phyloP scores from a whole-genome alignment of 108 stramenopile species.

The Pseudonitzschia pungens region DNA sequence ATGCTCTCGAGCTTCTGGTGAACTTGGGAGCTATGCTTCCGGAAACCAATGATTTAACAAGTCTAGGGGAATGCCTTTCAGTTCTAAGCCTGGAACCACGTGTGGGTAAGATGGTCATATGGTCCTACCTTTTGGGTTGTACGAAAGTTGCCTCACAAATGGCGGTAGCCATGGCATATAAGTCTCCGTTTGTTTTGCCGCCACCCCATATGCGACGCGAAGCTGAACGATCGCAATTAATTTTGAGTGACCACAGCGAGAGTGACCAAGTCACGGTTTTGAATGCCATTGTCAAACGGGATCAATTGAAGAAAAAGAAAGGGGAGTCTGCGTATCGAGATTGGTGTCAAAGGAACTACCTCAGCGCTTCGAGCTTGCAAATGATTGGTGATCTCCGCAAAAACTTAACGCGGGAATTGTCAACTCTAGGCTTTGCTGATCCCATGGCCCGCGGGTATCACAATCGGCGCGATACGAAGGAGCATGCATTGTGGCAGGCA shows the following conservation, averaged over 20 bases:
- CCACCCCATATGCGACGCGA: slow-evolving; percentile 47
- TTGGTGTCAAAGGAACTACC: slow-evolving; percentile 63
- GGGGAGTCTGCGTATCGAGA: slow-evolving; percentile 28
- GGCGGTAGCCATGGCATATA: slow-evolving; percentile 68
- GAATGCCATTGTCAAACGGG: slow-evolving; percentile 52
- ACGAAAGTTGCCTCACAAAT: slow-evolving; percentile 53
- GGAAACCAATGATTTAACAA: slow-evolving; percentile 75
- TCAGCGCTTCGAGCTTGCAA: slow-evolving; percentile 53
- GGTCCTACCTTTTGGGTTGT: slow-evolving; percentile 67
- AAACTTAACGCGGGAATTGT: slow-evolving; percentile 59
- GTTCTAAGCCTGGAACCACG: slow-evolving; percentile 59
- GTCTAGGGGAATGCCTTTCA: slow-evolving; percentile 65
- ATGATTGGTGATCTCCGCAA: slow-evolving; percentile 67
- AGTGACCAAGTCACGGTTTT: slow-evolving; percentile 73
- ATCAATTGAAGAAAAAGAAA: slow-evolving; percentile 42
- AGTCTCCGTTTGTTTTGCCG: slow-evolving; percentile 64
- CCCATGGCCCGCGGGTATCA: slow-evolving; percentile 39
- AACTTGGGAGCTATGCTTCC: slow-evolving; percentile 72
- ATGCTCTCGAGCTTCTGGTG: slow-evolving; percentile 74
- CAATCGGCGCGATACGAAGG: slow-evolving; percentile 52
- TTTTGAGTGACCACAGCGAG: slow-evolving; percentile 53
- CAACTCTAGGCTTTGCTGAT: slow-evolving; percentile 49
- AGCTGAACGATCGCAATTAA: slow-evolving; percentile 57
- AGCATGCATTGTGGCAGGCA: slow-evolving; percentile 54
- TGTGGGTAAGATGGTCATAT: slow-evolving; percentile 78